A percentile compares a stretch with the other conserved stretches of the same genome.
Evolutionary conservation across 2,329 filamentous ascomycete species (phyloP).

Genomic region (Metarhizium humberi): DNA sequence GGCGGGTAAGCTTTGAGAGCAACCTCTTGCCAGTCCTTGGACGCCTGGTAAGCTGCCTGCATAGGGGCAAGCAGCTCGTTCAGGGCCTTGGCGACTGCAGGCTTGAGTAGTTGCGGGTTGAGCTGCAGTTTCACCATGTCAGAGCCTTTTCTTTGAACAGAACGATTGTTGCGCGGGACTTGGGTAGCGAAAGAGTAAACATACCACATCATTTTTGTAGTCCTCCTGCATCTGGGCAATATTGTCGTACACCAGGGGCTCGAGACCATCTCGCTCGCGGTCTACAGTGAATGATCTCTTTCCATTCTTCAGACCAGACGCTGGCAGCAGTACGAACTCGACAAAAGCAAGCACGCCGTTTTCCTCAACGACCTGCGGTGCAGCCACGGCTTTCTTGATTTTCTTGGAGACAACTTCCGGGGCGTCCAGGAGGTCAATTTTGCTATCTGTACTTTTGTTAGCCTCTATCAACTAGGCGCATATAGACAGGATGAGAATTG

Average conservation of each 20-base stretch:
- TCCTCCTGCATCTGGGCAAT: constrained; percentile 70
- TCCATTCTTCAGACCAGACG: constrained; percentile 49
- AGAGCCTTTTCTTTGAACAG: background rate
- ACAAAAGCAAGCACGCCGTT: constrained; percentile 85
- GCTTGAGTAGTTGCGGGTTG: constrained; percentile 80
- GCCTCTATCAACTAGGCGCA: background rate
- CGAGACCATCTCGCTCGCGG: constrained; percentile 51
- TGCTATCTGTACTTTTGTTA: constrained; percentile 48
- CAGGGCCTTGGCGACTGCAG: constrained; percentile 68
- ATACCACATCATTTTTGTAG: constrained; percentile 67
- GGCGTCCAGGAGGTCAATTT: constrained; percentile 85
- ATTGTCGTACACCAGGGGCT: constrained; percentile 70
- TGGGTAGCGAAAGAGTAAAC: constrained; percentile 10
- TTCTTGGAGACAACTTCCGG: constrained; percentile 71
- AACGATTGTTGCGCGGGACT: no score
- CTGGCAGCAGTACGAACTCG: constrained; percentile 78
- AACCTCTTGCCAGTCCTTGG: constrained; percentile 63
- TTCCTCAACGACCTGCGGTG: constrained; percentile 66
- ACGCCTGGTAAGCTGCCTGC: constrained; percentile 59
- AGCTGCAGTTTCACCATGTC: constrained; percentile 30
- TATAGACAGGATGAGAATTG: background rate
- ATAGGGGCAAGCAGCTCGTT: constrained; percentile 70
- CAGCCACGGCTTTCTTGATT: constrained; percentile 74
- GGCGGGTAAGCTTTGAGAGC: constrained; percentile 75
- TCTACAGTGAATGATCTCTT: constrained; percentile 59